Evolutionary conservation across 2,329 filamentous ascomycete genomes (phyloP), one percentile per base, ranked within the genome.

Genomic region (Fusarium torulosum): DNA sequence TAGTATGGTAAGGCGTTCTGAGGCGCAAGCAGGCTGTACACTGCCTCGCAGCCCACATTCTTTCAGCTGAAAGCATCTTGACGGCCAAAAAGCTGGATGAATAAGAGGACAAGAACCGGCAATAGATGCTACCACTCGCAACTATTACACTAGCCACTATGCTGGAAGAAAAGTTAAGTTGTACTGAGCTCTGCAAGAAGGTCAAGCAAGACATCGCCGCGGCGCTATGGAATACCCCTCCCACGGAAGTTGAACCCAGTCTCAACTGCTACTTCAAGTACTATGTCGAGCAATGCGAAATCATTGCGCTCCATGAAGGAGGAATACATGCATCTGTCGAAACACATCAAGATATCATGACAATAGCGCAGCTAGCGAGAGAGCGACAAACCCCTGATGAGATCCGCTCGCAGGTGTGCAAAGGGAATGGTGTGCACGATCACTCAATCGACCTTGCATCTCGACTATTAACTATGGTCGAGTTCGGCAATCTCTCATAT

Each of bases 371-470:
- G 10, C 15, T 42, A 13, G 6, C 25, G 1, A 19, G 25, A 19
- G 13, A 0, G 4, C 15, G 8, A 3, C 49, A 2, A 4, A 11
- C 37, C 6, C 37, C 33, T 14, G 10, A 51, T 14, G 37, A 51
- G 2, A 42, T 41, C 0, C 49, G 38, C 15, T 19, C 7, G 10
- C 2, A 42, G 2, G 37, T 20, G 11, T n/a, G 37, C 10, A 20
- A 13, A 40, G n/a, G 5, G 4, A 13, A 40, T 13, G n/a, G 6
- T 14, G 37, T 2, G 6, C 10, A 40, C 6, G 38, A 40, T 14
- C 47, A 51, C 37, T 51, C 25, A 7, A 42, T 51, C 20, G 37
- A 51, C 17, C 47, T 42, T 31, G 37, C 37, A 15, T 35, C 47
- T 23, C 47, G 47, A 11, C 27, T 42, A 1, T 13, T 51, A n/a